phyloP scores from a whole-genome alignment of 495 filamentous ascomycete genomes.

The Annulohypoxylon stygium region DNA sequence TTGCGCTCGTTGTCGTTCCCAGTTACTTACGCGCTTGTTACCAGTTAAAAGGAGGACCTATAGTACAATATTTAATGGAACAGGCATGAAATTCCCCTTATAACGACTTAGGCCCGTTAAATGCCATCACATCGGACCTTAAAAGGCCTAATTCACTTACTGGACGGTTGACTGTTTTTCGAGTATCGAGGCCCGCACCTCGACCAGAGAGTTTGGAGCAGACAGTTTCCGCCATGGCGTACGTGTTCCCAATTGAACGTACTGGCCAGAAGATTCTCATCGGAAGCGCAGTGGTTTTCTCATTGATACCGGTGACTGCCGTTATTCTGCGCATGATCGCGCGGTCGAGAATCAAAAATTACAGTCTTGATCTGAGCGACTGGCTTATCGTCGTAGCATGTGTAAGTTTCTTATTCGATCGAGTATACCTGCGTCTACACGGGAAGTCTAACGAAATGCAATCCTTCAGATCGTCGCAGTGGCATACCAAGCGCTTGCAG shows the following conservation, averaged over 20 bases:
- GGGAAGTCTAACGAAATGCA: constrained; percentile 2
- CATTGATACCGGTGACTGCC: constrained; percentile 9
- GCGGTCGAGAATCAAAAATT: constrained; percentile 4
- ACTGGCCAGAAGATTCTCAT: constrained; percentile 5
- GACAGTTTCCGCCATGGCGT: background rate
- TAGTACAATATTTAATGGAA: background rate
- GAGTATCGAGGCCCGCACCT: background rate
- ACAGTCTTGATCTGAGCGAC: constrained; percentile 8
- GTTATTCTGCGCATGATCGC: constrained; percentile 2
- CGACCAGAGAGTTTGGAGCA: background rate
- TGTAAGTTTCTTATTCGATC: constrained; percentile 11
- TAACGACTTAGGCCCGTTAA: background rate
- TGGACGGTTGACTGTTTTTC: background rate
- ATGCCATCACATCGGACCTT: background rate
- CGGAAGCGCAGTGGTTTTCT: constrained; percentile 6
- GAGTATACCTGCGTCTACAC: constrained; percentile 3
- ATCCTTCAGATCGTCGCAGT: constrained; percentile 11
- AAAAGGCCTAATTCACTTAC: background rate
- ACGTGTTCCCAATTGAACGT: constrained; percentile 10
- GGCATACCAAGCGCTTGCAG: constrained; percentile 6
- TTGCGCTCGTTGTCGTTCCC: constrained; percentile 7
- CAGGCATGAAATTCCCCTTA: background rate
- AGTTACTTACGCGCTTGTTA: constrained; percentile 3
- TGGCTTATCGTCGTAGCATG: constrained; percentile 8
- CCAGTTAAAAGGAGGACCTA: background rate